Conservation (phyloP, 257 asterid species). For the Henckelia pumila region DNA sequence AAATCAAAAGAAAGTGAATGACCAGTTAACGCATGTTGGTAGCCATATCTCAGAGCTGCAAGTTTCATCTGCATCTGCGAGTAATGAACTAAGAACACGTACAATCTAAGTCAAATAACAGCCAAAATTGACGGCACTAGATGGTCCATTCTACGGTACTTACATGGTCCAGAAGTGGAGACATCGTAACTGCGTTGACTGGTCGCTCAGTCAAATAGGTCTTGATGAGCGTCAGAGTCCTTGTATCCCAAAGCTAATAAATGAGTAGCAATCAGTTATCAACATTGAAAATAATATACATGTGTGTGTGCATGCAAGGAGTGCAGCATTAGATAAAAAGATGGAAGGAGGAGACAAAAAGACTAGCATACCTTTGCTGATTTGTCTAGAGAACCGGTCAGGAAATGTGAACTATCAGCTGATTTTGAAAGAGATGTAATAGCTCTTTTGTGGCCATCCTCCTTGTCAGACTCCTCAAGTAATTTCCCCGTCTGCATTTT, state of each 20-base stretch:
- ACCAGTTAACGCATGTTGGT: neutral
- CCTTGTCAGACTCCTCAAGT: slow-evolving; percentile 67
- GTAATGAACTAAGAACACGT: neutral
- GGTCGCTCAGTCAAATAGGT: slow-evolving; percentile 74
- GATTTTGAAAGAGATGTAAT: slow-evolving; percentile 85
- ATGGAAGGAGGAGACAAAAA: slow-evolving; percentile 5
- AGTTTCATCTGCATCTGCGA: neutral
- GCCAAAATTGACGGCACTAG: neutral
- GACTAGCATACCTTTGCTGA: slow-evolving; percentile 70
- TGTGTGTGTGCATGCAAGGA: neutral
- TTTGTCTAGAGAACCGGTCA: slow-evolving; percentile 85
- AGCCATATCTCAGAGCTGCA: neutral
- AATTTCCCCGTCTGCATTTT: slow-evolving; percentile 66
- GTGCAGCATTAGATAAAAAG: neutral
- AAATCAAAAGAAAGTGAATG: slow-evolving; percentile 13
- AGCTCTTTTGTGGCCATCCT: slow-evolving; percentile 69
- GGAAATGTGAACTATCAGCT: slow-evolving; percentile 69
- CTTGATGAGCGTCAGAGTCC: slow-evolving; percentile 73
- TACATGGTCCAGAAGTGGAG: slow-evolving; percentile 91
- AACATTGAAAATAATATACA: slow-evolving; percentile 3
- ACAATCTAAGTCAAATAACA: neutral
- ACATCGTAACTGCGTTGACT: slow-evolving; percentile 91
- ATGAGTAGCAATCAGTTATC: slow-evolving; percentile 18
- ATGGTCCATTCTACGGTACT: slow-evolving; percentile 23
- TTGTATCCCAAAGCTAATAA: slow-evolving; percentile 86